Conservation (phyloP, 2,329 filamentous ascomycete species). For the Cyanodermella asteris region DNA sequence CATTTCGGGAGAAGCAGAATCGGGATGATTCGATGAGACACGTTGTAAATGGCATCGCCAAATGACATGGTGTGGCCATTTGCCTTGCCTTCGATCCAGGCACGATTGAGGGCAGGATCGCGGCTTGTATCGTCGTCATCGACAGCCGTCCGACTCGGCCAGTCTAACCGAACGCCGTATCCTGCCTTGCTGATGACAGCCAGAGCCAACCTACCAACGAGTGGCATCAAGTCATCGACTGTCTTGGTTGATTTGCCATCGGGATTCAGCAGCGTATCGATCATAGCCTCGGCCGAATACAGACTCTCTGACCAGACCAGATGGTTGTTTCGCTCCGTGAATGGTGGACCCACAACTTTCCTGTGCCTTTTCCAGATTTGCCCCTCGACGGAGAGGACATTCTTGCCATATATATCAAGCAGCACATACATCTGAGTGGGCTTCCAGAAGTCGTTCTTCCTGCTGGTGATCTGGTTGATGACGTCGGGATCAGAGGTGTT, state of each 20-base stretch:
- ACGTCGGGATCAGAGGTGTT: constrained; percentile 44
- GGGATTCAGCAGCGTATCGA: constrained; percentile 30
- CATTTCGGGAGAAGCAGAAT: constrained; percentile 38
- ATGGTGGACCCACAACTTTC: constrained; percentile 48
- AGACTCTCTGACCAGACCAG: constrained; percentile 44
- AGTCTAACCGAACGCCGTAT: constrained; percentile 28
- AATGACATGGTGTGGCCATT: constrained; percentile 42
- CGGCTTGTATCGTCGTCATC: too few species aligned
- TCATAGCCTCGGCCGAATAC: constrained; percentile 39
- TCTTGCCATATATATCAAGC: constrained; percentile 47
- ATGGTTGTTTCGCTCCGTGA: constrained; percentile 55
- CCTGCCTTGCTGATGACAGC: constrained; percentile 46
- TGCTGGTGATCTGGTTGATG: constrained; percentile 42
- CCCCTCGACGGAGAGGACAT: constrained; percentile 51
- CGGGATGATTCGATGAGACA: constrained; percentile 41
- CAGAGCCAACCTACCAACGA: constrained; percentile 42
- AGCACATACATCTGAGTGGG: constrained; percentile 37
- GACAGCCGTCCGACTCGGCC: too few species aligned
- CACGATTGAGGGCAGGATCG: too few species aligned
- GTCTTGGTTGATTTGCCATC: constrained; percentile 24
- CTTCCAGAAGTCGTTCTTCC: constrained; percentile 53
- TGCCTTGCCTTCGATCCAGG: too few species aligned
- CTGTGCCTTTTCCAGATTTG: constrained; percentile 49
- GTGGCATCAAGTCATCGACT: constrained; percentile 35
- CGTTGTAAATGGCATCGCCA: constrained; percentile 35